Percentiles rank a stretch among this genome's conserved stretches.
Evolutionary conservation across 495 filamentous ascomycete species (phyloP).

Genomic region (Penicillium canariense): DNA sequence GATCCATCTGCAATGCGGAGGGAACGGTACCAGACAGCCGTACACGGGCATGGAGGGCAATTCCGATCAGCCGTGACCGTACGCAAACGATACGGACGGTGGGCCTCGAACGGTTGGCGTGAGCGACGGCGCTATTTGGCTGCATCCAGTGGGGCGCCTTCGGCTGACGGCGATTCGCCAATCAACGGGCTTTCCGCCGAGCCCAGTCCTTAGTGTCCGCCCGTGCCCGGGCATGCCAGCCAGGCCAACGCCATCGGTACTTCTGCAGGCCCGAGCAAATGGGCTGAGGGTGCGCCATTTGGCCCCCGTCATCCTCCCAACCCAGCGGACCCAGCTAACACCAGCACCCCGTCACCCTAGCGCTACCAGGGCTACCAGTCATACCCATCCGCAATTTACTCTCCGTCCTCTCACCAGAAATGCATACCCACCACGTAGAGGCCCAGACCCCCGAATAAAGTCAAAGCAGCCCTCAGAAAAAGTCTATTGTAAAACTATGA

Average conservation of each 20-base stretch:
- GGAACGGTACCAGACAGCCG: conserved; percentile 30
- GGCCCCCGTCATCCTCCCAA: background rate
- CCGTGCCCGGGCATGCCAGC: too few species aligned
- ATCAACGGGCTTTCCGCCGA: conserved; percentile 5
- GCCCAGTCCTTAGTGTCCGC: too few species aligned
- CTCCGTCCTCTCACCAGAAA: too few species aligned
- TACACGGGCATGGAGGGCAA: conserved; percentile 3
- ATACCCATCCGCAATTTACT: too few species aligned
- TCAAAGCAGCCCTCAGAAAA: conserved; percentile 5
- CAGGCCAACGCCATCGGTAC: too few species aligned
- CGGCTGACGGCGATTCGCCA: conserved; percentile 19
- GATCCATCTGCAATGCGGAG: conserved; percentile 35
- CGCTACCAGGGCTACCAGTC: background rate
- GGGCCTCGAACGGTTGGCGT: conserved; percentile 3
- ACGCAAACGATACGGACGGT: conserved; percentile 11
- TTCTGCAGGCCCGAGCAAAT: too few species aligned
- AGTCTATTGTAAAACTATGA: conserved; percentile 34
- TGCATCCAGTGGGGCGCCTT: conserved; percentile 9
- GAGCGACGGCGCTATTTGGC: conserved; percentile 15
- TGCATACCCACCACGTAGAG: background rate
- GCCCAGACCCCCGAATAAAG: background rate
- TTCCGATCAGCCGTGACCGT: conserved; percentile 17
- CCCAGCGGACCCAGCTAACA: background rate
- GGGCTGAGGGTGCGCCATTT: too few species aligned
- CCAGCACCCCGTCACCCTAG: background rate